Base-by-base conservation (phyloP, 2,329 filamentous ascomycete species). In the Graphilbum ipis-grandicollis region DNA sequence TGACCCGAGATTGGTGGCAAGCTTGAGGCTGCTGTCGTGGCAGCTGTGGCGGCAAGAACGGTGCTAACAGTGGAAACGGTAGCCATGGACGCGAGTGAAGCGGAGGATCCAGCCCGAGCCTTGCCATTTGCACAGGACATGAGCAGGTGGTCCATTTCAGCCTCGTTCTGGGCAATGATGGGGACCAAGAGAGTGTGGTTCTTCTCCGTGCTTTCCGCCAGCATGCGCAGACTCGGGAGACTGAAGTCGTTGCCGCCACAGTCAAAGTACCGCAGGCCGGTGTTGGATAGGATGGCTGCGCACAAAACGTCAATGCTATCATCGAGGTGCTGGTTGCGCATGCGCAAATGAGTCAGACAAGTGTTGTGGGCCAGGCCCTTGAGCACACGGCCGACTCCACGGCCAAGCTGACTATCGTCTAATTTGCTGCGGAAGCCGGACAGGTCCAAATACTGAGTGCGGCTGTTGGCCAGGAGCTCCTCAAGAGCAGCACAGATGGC, bases 361-460 rank as follows among this genome's bases (percentile, higher is more conserved):
- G 31, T 44, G 47, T 57, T 56, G 21, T 44, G 26, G 1, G 45
- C 42, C 4, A 56, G 47, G 5, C 43, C 41, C 3, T 46, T 42
- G 8, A 73, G 52, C 0, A 66, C 59, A 26, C 57, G 60, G 0
- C 64, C 67, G 40, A 71, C 66, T 9, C 65, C 65, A 39, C 56
- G 60, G 14, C 67, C 67, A 9, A 73, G 56, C 40, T 68, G 63
- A 0, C 65, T 63, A 42, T 73, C 68, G 43, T 73, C 68, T 7
- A 73, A 53, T 48, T 69, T 71, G 32, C 66, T 65, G 33, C 62
- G 63, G 46, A 65, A 71, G 2, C 68, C 68, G 1, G 68, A 72
- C 8, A 72, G 52, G 43, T 73, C 68, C 3, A 73, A 56, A 39
- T 58, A 69, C n/a, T 57, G 60, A 32, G 72, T 52, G 0, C 60